These are phyloP conservation scores for Exophiala alcalophila DNA, from an alignment of 2,329 filamentous ascomycete genomes.

Conservation along the genomic window DNA sequence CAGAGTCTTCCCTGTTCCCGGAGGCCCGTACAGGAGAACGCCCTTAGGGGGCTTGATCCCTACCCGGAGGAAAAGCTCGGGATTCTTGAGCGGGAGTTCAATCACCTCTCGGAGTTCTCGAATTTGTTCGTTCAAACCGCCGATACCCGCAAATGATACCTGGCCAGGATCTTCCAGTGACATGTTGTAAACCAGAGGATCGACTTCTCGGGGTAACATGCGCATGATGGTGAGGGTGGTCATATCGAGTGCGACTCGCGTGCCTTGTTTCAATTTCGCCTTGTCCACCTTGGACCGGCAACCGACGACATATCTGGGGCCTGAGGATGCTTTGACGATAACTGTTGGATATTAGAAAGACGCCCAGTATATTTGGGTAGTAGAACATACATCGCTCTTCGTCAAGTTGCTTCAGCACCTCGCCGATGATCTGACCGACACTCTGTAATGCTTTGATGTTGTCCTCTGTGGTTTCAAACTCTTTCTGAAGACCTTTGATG, in stretches of 20 bases:
- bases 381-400: slow-evolving; percentile 85
- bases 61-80: slow-evolving; percentile 91
- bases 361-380: neutral
- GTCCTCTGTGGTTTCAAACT: slow-evolving; percentile 95
- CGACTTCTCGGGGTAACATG: slow-evolving; percentile 97
- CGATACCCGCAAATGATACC: slow-evolving; percentile 96
- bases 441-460: slow-evolving; percentile 99
- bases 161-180: slow-evolving; percentile 96
- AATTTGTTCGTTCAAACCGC: slow-evolving; percentile 97
- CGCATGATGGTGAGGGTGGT: slow-evolving; percentile 99
- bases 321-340: slow-evolving; percentile 97
- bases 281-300: slow-evolving; percentile 99
- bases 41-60: slow-evolving; percentile 99
- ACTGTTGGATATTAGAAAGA: slow-evolving; percentile 52
- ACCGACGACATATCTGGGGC: slow-evolving; percentile 94
- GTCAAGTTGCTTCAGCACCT: slow-evolving; percentile 97
- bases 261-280: slow-evolving; percentile 94
- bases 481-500: slow-evolving; percentile 91
- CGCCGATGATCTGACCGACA: slow-evolving; percentile 97
- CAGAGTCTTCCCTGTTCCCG: slow-evolving; percentile 94
- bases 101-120: slow-evolving; percentile 96
- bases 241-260: slow-evolving; percentile 96
- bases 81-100: slow-evolving; percentile 96
- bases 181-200: slow-evolving; percentile 99
- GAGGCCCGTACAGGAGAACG: slow-evolving; percentile 91